Base-by-base conservation (phyloP, 163 green algal genomes). In the Scenedesmus sp. region DNA sequence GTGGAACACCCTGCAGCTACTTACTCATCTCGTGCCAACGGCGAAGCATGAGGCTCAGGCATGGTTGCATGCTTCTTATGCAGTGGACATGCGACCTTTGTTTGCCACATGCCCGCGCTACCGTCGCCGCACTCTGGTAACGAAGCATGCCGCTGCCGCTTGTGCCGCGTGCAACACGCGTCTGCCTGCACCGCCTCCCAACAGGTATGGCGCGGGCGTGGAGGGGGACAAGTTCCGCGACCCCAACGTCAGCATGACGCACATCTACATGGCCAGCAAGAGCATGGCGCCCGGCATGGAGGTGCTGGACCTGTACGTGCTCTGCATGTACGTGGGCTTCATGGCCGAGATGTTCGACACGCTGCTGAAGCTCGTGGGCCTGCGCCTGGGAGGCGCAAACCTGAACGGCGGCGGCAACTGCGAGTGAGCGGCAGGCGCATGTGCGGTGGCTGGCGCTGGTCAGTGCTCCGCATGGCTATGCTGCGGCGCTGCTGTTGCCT, bases 291-390 rank as follows among this genome's bases (percentile, higher is more conserved):
- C 88, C 15, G 87, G 79, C 78, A 83, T 82, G 37, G 10, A 61
- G 15, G 13, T 92, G 7, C 65, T 92, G 1, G 88, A 92, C 33
- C 61, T 88, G 37, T 92, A 92, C 46, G 81, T 88, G 35, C 6
- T 85, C 15, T 89, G 79, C 65, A 88, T 89, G 88, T 89, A 88
- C 35, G 68, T 89, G 0, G 88, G 88, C 44, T 92, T 92, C 88
- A 88, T 89, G 65, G 81, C 18, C 0, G 65, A 92, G 46, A 51
- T 87, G 35, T 87, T 70, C 18, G 87, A 91, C 87, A 87, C 87
- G 10, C 40, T 59, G 78, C 42, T 87, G 0, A 91, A 91, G 79
- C 87, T 91, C 15, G 51, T 87, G 40, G 87, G 87, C 0, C 30
- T 85, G 5, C 76, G 78, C 42, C 51, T 56, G 33, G 85, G 85